A percentile compares a stretch with the other conserved stretches of the same genome.
phyloP scores from a whole-genome alignment of 805 yeast species.

The Zygosaccharomyces gambellarensis region DNA sequence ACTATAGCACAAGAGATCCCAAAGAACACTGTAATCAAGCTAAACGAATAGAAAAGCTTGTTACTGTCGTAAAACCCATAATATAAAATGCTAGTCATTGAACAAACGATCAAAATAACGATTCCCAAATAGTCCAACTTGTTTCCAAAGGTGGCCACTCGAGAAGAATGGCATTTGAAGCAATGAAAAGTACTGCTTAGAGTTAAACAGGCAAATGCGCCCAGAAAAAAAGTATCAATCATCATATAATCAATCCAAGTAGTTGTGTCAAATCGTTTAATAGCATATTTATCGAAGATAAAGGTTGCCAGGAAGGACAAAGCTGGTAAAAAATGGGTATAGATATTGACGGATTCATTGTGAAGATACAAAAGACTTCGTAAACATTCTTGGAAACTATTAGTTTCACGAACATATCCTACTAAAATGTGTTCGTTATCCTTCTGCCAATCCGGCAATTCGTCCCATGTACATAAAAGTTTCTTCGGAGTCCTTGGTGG shows the following conservation, averaged over 20 bases:
- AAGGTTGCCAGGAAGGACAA: constrained; percentile 20
- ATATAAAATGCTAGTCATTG: constrained; percentile 49
- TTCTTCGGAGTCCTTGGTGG: neutral
- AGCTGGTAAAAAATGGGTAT: constrained; percentile 54
- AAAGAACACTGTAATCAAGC: constrained; percentile 44
- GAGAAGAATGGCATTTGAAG: constrained; percentile 57
- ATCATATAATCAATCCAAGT: constrained; percentile 38
- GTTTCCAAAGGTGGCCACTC: constrained; percentile 54
- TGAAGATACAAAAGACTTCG: constrained; percentile 53
- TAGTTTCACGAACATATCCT: constrained; percentile 58
- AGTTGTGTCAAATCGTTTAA: constrained; percentile 39
- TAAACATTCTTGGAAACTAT: constrained; percentile 42
- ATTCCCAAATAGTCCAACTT: constrained; percentile 74
- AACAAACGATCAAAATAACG: constrained; percentile 58
- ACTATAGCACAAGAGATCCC: constrained; percentile 60
- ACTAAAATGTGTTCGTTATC: constrained; percentile 61
- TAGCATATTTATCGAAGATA: constrained; percentile 30
- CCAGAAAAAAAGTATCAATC: constrained; percentile 40
- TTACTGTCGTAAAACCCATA: constrained; percentile 47
- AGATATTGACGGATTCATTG: constrained; percentile 71
- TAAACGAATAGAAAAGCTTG: constrained; percentile 36
- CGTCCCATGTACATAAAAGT: constrained; percentile 36
- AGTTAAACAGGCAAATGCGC: constrained; percentile 54
- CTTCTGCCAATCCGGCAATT: constrained; percentile 67
- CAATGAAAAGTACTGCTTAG: constrained; percentile 65